A percentile compares a stretch with the other conserved stretches of the same genome.
Conservation (phyloP, 2,329 filamentous ascomycete species). For the Waltergamsia citrina region DNA sequence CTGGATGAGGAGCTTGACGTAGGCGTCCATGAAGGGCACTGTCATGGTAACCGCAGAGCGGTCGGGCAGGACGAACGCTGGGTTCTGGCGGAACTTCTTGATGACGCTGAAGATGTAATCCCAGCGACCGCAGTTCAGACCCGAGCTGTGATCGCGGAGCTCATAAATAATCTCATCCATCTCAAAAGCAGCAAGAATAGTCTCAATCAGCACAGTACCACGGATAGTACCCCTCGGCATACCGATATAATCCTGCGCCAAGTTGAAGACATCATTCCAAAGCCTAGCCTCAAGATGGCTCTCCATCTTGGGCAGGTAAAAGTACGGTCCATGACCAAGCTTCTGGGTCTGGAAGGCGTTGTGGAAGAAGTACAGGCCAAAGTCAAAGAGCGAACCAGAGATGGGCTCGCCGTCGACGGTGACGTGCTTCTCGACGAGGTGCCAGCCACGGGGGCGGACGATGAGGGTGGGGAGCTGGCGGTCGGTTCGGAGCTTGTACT, state of each 20-base stretch:
- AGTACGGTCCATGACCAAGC: conserved; percentile 74
- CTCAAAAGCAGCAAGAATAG: conserved; percentile 83
- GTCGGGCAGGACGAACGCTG: conserved; percentile 77
- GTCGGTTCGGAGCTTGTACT: conserved; percentile 86
- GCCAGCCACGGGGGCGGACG: conserved; percentile 80
- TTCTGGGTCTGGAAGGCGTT: conserved; percentile 75
- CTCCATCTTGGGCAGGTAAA: conserved; percentile 88
- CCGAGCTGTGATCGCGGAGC: conserved; percentile 78
- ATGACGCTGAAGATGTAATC: conserved; percentile 95
- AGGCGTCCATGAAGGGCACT: conserved; percentile 84
- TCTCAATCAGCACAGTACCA: conserved; percentile 83
- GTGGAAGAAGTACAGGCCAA: conserved; percentile 91
- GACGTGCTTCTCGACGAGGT: conserved; percentile 87
- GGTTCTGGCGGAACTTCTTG: conserved; percentile 87
- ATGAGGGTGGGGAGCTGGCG: conserved; percentile 71
- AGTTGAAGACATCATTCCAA: conserved; percentile 90
- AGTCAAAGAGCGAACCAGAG: conserved; percentile 78
- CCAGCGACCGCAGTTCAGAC: conserved; percentile 88
- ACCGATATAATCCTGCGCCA: conserved; percentile 75
- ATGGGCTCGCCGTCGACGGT: conserved; percentile 82
- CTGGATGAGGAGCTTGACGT: conserved; percentile 79
- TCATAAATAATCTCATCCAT: conserved; percentile 98
- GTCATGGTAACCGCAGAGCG: conserved; percentile 82
- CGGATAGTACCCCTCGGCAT: conserved; percentile 77
- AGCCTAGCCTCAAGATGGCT: conserved; percentile 81